These are phyloP conservation scores for Podospora tetraspora DNA, from an alignment of 495 filamentous ascomycete genomes.

Conservation along the genomic window DNA sequence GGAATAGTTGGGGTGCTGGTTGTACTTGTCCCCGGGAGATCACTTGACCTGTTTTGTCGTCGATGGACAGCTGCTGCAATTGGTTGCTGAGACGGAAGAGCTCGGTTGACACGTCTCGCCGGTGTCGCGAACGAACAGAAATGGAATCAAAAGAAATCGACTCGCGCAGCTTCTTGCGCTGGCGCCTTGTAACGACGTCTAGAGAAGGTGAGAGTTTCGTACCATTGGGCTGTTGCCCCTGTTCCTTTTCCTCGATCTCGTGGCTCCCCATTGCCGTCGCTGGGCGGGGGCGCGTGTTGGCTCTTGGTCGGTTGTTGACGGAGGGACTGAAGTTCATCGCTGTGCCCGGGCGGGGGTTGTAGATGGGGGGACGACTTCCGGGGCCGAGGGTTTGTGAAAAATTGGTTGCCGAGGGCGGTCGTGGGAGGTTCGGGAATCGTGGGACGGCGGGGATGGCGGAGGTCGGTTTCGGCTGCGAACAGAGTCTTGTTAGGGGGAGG, in stretches of 20 bases:
- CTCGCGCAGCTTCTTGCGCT: constrained; percentile 22
- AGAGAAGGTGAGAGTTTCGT: constrained; percentile 35
- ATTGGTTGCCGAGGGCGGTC: constrained; percentile 27
- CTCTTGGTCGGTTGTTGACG: constrained; percentile 39
- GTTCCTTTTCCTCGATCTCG: constrained; percentile 33
- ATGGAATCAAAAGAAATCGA: constrained; percentile 28
- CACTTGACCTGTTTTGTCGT: constrained; percentile 35
- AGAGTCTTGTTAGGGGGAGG: background rate
- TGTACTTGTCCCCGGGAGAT: constrained; percentile 23
- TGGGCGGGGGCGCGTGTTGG: constrained; percentile 42
- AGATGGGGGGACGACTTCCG: constrained; percentile 44
- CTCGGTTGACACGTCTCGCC: constrained; percentile 19
- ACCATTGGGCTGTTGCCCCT: constrained; percentile 60
- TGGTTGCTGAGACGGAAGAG: constrained; percentile 19
- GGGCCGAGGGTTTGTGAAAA: constrained; percentile 56
- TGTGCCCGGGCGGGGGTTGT: constrained; percentile 40
- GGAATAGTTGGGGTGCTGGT: background rate
- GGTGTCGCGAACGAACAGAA: constrained; percentile 8
- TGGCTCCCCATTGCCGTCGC: constrained; percentile 58
- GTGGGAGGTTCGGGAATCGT: constrained; percentile 28
- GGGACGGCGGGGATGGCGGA: constrained; percentile 7
- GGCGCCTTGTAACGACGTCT: constrained; percentile 23
- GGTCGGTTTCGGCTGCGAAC: constrained; percentile 7
- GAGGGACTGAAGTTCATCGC: constrained; percentile 40
- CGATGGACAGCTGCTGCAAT: constrained; percentile 30